Base-by-base conservation (phyloP, 225 moss, liverwort and hornwort species). In the Straminergon stramineum region DNA sequence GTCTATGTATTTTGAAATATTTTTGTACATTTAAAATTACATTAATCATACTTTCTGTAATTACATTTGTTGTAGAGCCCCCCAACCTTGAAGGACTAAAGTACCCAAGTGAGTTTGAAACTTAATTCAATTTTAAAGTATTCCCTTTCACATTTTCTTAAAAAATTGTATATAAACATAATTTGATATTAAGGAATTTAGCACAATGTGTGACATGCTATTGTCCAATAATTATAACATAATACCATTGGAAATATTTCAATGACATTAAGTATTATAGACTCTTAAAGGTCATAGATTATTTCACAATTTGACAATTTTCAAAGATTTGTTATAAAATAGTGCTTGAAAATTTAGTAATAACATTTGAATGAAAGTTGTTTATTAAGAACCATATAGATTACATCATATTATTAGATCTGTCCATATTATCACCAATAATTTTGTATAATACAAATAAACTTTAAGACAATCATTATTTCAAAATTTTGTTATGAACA, bases 61-160 rank as follows among this genome's bases (percentile, higher is more conserved):
- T 55, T 4, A 10, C 23, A 35, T 53, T 9, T 53, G 6, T 15
- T 78, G 28, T 11, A 75, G 20, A 67, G 7, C 35, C 35, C 27
- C 0, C 4, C 10, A 30, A 45, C 30, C 6, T 17, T 30, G 3
- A 43, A 0, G 28, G 4, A 30, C 6, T 28, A 10, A 45, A 28
- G 10, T 45, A 74, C 45, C 6, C 45, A 74, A 48, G 48, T 48
- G 48, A 48, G 7, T 17, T 3, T 10, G 21, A 20, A 68, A 20
- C 0, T 19, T 11, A 37, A 68, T 68, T 68, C 3, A 21, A 37
- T 8, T 35, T 67, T 35, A 19, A 35, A 67, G 13, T 24, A 24
- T 9, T 41, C 1, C 26, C 6, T 71, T 71, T 27, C 7, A 26
- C 27, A 41, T 41, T 71, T 7, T 41, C 5, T n/a, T 41, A 9